A percentile compares a stretch with the other conserved stretches of the same genome.
Conservation (phyloP, 331 rosid genomes). For the Quercus lobata region DNA sequence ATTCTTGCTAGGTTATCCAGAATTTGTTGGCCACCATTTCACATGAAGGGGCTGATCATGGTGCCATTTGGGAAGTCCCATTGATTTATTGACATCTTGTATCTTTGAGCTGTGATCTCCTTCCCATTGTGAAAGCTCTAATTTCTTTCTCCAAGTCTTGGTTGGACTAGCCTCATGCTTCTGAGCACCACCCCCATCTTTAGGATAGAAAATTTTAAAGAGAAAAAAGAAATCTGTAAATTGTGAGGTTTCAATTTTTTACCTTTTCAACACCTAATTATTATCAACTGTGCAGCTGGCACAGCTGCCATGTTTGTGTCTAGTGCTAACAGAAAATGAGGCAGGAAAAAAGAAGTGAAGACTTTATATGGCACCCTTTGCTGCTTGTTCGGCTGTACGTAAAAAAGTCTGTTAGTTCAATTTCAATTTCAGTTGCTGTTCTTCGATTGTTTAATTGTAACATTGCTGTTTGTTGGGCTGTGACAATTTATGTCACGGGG, state of each 20-base stretch:
- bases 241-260: conserved; percentile 39
- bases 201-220: conserved; percentile 45
- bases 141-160: conserved; percentile 26
- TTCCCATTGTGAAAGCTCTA: conserved; percentile 18
- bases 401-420: conserved; percentile 5
- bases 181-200: conserved; percentile 20
- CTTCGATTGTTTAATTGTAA: not conserved
- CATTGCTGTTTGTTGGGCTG: not conserved
- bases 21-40: conserved; percentile 14
- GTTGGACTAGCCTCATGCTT: conserved; percentile 24
- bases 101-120: conserved; percentile 26
- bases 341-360: conserved; percentile 16
- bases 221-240: conserved; percentile 45
- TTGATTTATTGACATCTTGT: conserved; percentile 22
- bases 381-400: conserved; percentile 18
- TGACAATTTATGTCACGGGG: not conserved
- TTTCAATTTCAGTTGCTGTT: not conserved
- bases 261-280: conserved; percentile 19
- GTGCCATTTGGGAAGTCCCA: conserved; percentile 30
- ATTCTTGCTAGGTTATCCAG: conserved; percentile 47
- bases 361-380: not conserved
- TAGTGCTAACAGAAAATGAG: conserved; percentile 43
- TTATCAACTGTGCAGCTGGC: conserved; percentile 44
- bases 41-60: conserved; percentile 20
- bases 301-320: conserved; percentile 40